A percentile compares a stretch with the other conserved stretches of the same genome.
These are phyloP conservation scores for Podaxis sp. DNA, from an alignment of 768 basidiomycete genomes.

Conservation along the genomic window DNA sequence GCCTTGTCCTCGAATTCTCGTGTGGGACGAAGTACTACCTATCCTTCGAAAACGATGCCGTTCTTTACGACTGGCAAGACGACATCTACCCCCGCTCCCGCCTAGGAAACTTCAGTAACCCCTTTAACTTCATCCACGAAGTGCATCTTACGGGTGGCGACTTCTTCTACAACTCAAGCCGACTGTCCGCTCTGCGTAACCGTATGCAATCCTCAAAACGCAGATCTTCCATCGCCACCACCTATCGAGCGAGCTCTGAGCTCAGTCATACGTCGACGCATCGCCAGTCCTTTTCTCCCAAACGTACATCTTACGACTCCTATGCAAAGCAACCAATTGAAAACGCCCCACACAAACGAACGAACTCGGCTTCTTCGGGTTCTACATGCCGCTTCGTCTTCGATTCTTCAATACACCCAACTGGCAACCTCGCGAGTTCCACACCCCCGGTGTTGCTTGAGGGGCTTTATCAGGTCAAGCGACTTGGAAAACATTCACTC, in stretches of 20 bases:
- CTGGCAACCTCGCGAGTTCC: neutral
- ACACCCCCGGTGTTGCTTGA: slow-evolving; percentile 3
- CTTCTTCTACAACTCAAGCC: slow-evolving; percentile 2
- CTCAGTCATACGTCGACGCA: slow-evolving; percentile 2
- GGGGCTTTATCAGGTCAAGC: slow-evolving; percentile 10
- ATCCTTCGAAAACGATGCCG: slow-evolving; percentile 32
- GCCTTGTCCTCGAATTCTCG: slow-evolving; percentile 29
- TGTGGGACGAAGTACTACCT: slow-evolving; percentile 27
- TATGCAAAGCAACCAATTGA: neutral
- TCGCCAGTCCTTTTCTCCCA: slow-evolving; percentile 7
- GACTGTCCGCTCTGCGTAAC: slow-evolving; percentile 6
- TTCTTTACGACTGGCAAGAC: slow-evolving; percentile 44
- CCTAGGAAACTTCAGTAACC: slow-evolving; percentile 27
- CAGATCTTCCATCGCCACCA: slow-evolving; percentile 1
- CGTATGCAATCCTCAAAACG: slow-evolving; percentile 9
- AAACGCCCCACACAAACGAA: neutral
- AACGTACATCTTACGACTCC: slow-evolving; percentile 8
- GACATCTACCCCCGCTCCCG: slow-evolving; percentile 38
- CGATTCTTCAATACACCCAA: slow-evolving; percentile 8
- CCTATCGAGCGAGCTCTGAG: slow-evolving; percentile 9
- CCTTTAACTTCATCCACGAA: slow-evolving; percentile 36
- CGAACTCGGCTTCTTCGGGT: slow-evolving; percentile 5
- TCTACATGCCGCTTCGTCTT: slow-evolving; percentile 9
- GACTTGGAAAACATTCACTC: neutral
- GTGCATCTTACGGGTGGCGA: slow-evolving; percentile 25